Evolutionary conservation across 2,329 filamentous ascomycete species (phyloP), one percentile per base, ranked within the genome.

Genomic region (Aspergillus sp.): DNA sequence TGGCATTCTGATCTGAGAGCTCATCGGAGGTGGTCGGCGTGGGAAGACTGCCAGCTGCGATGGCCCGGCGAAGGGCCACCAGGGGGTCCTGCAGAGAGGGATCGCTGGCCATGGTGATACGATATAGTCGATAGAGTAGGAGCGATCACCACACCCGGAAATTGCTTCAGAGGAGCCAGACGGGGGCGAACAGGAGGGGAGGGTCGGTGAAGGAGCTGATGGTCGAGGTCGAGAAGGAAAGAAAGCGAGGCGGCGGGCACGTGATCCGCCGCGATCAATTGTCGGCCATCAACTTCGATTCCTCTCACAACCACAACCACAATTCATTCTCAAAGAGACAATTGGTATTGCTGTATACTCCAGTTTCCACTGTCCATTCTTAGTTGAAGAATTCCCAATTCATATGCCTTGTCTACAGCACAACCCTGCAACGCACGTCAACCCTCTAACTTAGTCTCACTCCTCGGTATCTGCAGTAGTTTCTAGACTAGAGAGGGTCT

Each of bases 11-110:
- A 52, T 85, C 81, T 14, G 86, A 81, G 58, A 75, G 72, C 68
- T 92, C 87, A 66, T 86, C 78, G 57, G 87, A 89, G 58, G 87
- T 89, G 59, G 89, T 91, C 49, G 93, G 90, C 56, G 91, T 84
- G 58, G 93, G 89, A 54, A 87, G 78, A 69, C 83, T 85, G 68
- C 83, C 84, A 58, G 87, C 84, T 56, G 89, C 87, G 77, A 98
- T 95, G 64, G 90, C 88, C 73, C 90, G 87, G 71, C 93, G 91
- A 67, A 98, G 84, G 64, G 95, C 87, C 65, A 92, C 83, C 65
- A 98, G 87, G 54, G 93, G 87, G 73, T 98, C 92, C 65, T 86
- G 83, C 63, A 74, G 73, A 55, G 71, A 66, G 26, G 75, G 71
- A 67, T 87, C 85, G 68, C 79, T 76, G 66, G 87, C 82, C 87